Conservation (phyloP, 305 asterid genomes). For the Fraxinus greggii region DNA sequence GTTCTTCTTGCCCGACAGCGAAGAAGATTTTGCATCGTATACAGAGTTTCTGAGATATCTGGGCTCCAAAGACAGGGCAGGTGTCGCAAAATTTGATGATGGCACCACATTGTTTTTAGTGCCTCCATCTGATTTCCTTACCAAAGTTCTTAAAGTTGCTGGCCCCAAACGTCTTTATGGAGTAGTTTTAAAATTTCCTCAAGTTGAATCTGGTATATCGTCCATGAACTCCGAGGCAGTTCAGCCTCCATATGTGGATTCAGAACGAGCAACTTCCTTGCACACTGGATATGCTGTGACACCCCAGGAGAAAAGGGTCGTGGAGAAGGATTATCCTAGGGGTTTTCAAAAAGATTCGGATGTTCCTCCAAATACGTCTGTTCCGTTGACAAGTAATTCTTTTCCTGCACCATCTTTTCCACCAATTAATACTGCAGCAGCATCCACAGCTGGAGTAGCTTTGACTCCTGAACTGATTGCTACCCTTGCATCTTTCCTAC, state of each 20-base stretch:
- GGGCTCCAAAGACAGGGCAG: slow-evolving; percentile 86
- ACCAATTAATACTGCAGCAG: slow-evolving; percentile 41
- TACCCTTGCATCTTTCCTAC: slow-evolving; percentile 63
- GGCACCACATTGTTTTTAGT: slow-evolving; percentile 92
- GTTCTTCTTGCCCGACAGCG: slow-evolving; percentile 89
- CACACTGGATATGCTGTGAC: slow-evolving; percentile 41
- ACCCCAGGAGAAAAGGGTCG: slow-evolving; percentile 44
- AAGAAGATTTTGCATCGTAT: slow-evolving; percentile 87
- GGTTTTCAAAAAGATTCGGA: slow-evolving; percentile 43
- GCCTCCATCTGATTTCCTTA: slow-evolving; percentile 89
- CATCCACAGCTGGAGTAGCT: slow-evolving; percentile 57
- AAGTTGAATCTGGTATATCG: slow-evolving; percentile 38
- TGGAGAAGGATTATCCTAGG: slow-evolving; percentile 39
- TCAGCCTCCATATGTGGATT: slow-evolving; percentile 53
- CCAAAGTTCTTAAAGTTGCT: slow-evolving; percentile 62
- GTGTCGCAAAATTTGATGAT: slow-evolving; percentile 88
- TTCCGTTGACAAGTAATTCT: slow-evolving; percentile 39
- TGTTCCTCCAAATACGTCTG: slow-evolving; percentile 37
- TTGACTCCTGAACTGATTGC: slow-evolving; percentile 95
- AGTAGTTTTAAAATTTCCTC: slow-evolving; percentile 78
- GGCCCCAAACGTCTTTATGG: slow-evolving; percentile 97
- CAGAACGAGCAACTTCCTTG: slow-evolving; percentile 32
- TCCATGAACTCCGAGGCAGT: slow-evolving; percentile 32
- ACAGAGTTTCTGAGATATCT: slow-evolving; percentile 84
- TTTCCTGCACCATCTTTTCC: slow-evolving; percentile 48